phyloP scores from a whole-genome alignment of 768 basidiomycete genomes.

The Suillus clintonianus region DNA sequence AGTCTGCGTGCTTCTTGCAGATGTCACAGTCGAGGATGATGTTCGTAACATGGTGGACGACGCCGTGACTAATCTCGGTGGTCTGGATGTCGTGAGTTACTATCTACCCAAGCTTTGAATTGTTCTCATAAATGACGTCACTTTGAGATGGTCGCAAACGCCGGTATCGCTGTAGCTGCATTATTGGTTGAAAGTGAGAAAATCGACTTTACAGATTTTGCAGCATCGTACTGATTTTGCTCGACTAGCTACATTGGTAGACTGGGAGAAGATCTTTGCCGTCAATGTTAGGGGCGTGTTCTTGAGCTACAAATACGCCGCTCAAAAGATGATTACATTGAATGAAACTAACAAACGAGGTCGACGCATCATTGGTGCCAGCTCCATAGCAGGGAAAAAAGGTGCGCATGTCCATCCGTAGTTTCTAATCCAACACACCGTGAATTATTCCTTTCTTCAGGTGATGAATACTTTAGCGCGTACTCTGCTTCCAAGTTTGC shows the following conservation, averaged over 20 bases:
- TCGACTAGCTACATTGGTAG: slow-evolving; percentile 25
- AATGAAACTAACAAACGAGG: slow-evolving; percentile 34
- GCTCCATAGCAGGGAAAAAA: slow-evolving; percentile 30
- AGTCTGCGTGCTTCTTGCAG: slow-evolving; percentile 31
- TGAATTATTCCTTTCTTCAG: neutral
- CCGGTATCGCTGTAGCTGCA: slow-evolving; percentile 11
- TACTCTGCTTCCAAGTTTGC: slow-evolving; percentile 35
- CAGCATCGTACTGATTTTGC: neutral
- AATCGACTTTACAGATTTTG: neutral
- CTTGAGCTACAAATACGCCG: slow-evolving; percentile 38
- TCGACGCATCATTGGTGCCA: slow-evolving; percentile 37
- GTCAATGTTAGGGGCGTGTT: slow-evolving; percentile 38
- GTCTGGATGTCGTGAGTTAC: slow-evolving; percentile 48
- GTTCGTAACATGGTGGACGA: slow-evolving; percentile 42
- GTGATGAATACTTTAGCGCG: slow-evolving; percentile 3
- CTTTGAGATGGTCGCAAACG: slow-evolving; percentile 29
- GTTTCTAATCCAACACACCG: neutral
- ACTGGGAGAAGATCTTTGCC: slow-evolving; percentile 31
- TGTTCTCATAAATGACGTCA: too few species aligned
- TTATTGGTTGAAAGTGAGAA: slow-evolving; percentile 15
- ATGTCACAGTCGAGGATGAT: slow-evolving; percentile 44
- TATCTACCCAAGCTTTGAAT: neutral
- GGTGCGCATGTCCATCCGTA: neutral
- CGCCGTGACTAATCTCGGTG: slow-evolving; percentile 35
- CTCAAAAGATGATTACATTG: slow-evolving; percentile 36